Evolutionary conservation across 2,329 filamentous ascomycete genomes (phyloP).

Genomic region (Seiridium unicorne): DNA sequence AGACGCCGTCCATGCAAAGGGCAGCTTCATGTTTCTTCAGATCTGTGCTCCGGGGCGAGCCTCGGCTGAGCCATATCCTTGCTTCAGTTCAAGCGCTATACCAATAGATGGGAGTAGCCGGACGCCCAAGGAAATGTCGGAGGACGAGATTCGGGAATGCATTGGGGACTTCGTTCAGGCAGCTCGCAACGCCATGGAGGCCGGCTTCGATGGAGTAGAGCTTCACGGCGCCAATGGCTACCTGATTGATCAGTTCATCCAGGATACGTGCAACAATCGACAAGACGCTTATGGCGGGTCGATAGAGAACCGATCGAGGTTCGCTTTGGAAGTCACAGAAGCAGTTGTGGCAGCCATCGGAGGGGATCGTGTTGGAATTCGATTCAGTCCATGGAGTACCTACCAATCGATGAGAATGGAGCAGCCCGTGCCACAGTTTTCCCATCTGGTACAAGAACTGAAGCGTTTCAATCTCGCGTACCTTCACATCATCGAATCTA

Average conservation of each 20-base stretch:
- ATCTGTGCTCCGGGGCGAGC: conserved; percentile 61
- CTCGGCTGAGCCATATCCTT: conserved; percentile 31
- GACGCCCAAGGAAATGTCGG: conserved; percentile 23
- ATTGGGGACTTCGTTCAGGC: conserved; percentile 17
- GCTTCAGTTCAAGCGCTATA: conserved; percentile 11
- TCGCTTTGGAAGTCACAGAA: conserved; percentile 49
- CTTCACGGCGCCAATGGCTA: conserved; percentile 41
- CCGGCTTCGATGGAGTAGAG: conserved; percentile 17
- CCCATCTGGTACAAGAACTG: conserved; percentile 47
- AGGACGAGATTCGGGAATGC: conserved; percentile 13
- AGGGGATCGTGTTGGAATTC: conserved; percentile 43
- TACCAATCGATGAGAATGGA: conserved; percentile 58
- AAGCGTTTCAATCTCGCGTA: conserved; percentile 53
- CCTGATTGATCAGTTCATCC: conserved; percentile 54
- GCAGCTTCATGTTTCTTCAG: conserved; percentile 58
- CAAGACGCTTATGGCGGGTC: conserved; percentile 54
- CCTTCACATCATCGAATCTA: conserved; percentile 55
- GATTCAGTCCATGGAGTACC: conserved; percentile 49
- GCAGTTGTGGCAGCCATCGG: conserved; percentile 50
- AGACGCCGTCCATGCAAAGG: conserved; percentile 56
- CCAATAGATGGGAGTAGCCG: conserved; percentile 3
- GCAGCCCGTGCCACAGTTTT: conserved; percentile 56
- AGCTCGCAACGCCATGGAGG: conserved; percentile 9
- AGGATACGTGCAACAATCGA: conserved; percentile 51
- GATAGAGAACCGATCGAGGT: conserved; percentile 51